phyloP scores from a whole-genome alignment of 805 yeast genomes.

The Lachancea lanzarotensis region DNA sequence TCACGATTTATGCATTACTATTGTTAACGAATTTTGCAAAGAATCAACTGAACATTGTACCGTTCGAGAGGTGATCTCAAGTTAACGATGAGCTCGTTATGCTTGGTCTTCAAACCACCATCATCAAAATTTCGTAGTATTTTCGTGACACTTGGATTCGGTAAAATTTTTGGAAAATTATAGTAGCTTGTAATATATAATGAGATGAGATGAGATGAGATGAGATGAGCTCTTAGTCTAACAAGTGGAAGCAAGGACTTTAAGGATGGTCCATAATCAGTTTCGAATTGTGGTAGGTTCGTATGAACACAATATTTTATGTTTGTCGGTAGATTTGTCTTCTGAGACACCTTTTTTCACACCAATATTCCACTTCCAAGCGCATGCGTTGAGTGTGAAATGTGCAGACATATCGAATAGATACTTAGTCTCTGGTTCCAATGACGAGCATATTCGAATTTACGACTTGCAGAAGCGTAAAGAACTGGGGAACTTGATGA shows the following conservation, averaged over 20 bases:
- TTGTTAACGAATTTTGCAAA: neutral
- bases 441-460: conserved; percentile 91
- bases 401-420: conserved; percentile 76
- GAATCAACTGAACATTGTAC: too few species aligned
- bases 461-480: conserved; percentile 91
- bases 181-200: conserved; percentile 2
- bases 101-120: neutral
- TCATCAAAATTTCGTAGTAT: neutral
- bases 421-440: conserved; percentile 87
- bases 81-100: too few species aligned
- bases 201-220: neutral
- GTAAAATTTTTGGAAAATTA: conserved; percentile 3
- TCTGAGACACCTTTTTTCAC: conserved; percentile 59
- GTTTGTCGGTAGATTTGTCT: conserved; percentile 68
- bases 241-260: neutral
- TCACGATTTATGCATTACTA: conserved; percentile 1
- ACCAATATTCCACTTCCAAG: conserved; percentile 92
- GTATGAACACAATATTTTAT: conserved; percentile 85
- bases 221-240: neutral
- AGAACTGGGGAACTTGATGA: conserved; percentile 83
- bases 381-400: conserved; percentile 85
- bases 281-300: conserved; percentile 90
- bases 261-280: conserved; percentile 28
- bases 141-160: neutral
- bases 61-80: neutral